Percentiles rank a stretch among this genome's conserved stretches.
Evolutionary conservation across 2,329 filamentous ascomycete genomes (phyloP).

Genomic region (Sclerotinia trifoliorum): DNA sequence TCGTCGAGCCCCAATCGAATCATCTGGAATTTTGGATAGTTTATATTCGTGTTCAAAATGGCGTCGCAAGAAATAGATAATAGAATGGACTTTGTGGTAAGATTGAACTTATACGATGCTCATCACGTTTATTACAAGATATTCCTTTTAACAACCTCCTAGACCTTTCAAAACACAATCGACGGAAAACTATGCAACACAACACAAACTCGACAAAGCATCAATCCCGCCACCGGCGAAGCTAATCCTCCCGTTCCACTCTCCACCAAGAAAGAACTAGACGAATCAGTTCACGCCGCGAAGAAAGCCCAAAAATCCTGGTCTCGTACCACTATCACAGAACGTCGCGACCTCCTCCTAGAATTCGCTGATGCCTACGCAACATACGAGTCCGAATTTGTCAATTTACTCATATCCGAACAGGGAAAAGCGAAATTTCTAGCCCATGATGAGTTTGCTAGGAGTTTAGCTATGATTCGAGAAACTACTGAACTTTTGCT

Average conservation of each 20-base stretch:
- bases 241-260: constrained; percentile 41
- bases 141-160: neutral
- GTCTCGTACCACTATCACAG: constrained; percentile 45
- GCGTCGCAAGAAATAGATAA: neutral
- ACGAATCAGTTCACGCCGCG: constrained; percentile 48
- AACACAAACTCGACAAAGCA: constrained; percentile 17
- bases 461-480: constrained; percentile 20
- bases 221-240: constrained; percentile 26
- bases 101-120: neutral
- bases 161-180: constrained; percentile 20
- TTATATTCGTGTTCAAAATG: neutral
- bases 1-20: neutral
- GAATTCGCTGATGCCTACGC: constrained; percentile 44
- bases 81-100: neutral
- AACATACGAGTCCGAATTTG: constrained; percentile 27
- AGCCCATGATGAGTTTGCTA: constrained; percentile 26
- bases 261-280: constrained; percentile 45
- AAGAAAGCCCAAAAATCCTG: constrained; percentile 48
- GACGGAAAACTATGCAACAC: constrained; percentile 14
- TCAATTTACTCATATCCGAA: constrained; percentile 46
- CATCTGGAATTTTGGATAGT: too few relatives aligned
- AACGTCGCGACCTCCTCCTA: constrained; percentile 42
- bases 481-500: constrained; percentile 15
- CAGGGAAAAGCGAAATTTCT: constrained; percentile 49
- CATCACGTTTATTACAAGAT: neutral